phyloP scores from a whole-genome alignment of 768 basidiomycete genomes.

The Trametopsis cervina region DNA sequence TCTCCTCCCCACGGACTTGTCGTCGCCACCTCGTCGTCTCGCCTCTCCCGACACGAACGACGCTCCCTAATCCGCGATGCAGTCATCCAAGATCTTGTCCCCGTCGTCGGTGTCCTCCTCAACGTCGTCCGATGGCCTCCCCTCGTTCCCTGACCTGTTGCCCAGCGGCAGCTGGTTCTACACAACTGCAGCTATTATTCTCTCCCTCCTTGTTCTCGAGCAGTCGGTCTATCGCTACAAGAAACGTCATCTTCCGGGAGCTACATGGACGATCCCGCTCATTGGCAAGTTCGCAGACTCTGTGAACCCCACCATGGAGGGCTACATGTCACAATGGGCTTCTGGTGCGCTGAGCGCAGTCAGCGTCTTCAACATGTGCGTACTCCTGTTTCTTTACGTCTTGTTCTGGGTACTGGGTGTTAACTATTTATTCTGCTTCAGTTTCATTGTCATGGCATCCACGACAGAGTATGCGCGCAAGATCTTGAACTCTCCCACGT shows the following conservation, averaged over 20 bases:
- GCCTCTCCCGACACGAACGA: slow-evolving; percentile 19
- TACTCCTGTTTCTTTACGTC: background rate
- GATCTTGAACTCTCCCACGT: slow-evolving; percentile 88
- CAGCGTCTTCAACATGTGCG: slow-evolving; percentile 95
- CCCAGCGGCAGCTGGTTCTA: slow-evolving; percentile 44
- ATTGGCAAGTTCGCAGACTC: slow-evolving; percentile 96
- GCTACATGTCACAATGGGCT: slow-evolving; percentile 90
- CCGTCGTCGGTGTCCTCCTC: slow-evolving; percentile 26
- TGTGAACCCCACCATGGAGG: slow-evolving; percentile 84
- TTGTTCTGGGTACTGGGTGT: background rate
- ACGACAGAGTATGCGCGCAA: slow-evolving; percentile 90
- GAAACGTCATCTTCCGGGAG: slow-evolving; percentile 84
- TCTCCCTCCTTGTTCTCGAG: slow-evolving; percentile 76
- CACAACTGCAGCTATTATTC: slow-evolving; percentile 62
- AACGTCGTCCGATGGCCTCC: slow-evolving; percentile 15
- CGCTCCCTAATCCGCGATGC: slow-evolving; percentile 21
- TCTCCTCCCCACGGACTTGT: slow-evolving; percentile 9
- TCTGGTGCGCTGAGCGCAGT: slow-evolving; percentile 82
- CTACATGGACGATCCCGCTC: slow-evolving; percentile 90
- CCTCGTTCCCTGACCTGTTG: slow-evolving; percentile 24
- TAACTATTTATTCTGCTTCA: slow-evolving; percentile 27
- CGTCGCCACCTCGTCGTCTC: slow-evolving; percentile 26
- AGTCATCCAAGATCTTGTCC: slow-evolving; percentile 37
- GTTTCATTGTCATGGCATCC: slow-evolving; percentile 98
- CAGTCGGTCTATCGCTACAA: slow-evolving; percentile 86